Base-by-base conservation (phyloP, 2,329 filamentous ascomycete species). In the Chrysosphaeria jannelii region DNA sequence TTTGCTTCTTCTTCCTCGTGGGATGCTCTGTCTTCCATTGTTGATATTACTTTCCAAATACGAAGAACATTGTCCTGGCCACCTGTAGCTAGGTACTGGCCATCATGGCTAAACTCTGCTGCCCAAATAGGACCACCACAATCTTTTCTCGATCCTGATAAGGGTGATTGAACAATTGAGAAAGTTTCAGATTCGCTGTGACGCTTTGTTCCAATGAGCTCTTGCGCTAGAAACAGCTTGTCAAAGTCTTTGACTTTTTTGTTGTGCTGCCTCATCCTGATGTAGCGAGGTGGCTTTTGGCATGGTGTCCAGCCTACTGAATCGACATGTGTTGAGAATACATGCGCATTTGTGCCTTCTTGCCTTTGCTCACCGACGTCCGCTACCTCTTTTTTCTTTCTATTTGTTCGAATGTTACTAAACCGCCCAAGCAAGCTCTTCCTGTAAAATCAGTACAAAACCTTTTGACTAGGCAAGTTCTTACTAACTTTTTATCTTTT, bases 341-440 rank as follows among this genome's bases (percentile, higher is more conserved):
- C 65, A 34, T 70, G 61, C 16, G 76, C 72, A 42, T 88, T 68
- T 48, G 68, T 71, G 25, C 76, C 76, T 40, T 88, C 72, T n/a
- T n/a, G n/a, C n/a, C n/a, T n/a, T n/a, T n/a, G n/a, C n/a, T n/a
- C 15, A 62, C 65, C 32, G 76, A 60, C 16, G 47, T n/a, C n/a
- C n/a, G n/a, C n/a, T 33, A 46, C 40, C 27, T 57, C 53, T 14
- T 55, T 48, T 39, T 71, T 76, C 44, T 70, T 85, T 48, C 76
- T 78, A 29, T 54, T 57, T 30, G 58, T 56, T 17, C 65, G 61
- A 42, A 93, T 65, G 35, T n/a, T n/a, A n/a, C 53, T 55, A 25
- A 68, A 55, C 25, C 78, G 71, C 42, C 76, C 88, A 14, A 97
- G 58, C 39, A 97, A 90, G 9, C 72, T 69, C 48, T 90, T 91